A percentile compares a stretch with the other conserved stretches of the same genome.
Conservation (phyloP, 768 basidiomycete species). For the Tulasnella sp. region DNA sequence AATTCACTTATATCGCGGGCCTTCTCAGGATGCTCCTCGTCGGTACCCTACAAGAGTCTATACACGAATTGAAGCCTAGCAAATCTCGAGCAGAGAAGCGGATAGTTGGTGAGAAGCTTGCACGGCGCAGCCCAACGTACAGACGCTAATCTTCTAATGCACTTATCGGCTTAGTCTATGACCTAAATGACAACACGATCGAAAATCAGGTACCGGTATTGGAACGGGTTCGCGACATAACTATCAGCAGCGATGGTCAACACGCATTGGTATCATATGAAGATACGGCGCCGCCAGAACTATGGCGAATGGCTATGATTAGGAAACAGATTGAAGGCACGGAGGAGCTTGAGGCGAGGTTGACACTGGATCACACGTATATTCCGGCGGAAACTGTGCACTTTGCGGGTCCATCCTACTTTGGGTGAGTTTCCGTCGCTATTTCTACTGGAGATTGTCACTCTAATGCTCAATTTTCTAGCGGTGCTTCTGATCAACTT, state of each 20-base stretch:
- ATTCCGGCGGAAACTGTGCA: conserved; percentile 56
- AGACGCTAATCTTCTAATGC: background rate
- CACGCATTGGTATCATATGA: conserved; percentile 64
- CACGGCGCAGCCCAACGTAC: background rate
- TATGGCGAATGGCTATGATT: conserved; percentile 60
- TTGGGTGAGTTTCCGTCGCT: conserved; percentile 33
- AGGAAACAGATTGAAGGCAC: background rate
- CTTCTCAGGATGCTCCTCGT: conserved; percentile 42
- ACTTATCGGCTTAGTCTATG: conserved; percentile 40
- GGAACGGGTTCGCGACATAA: conserved; percentile 62
- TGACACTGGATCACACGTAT: conserved; percentile 53
- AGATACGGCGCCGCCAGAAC: conserved; percentile 65
- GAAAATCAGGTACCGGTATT: conserved; percentile 68
- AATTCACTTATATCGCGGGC: too few relatives aligned
- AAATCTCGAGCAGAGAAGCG: conserved; percentile 62
- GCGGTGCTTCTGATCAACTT: conserved; percentile 61
- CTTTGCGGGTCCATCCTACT: conserved; percentile 73
- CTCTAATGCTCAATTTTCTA: background rate
- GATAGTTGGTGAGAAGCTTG: conserved; percentile 45
- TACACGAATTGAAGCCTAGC: conserved; percentile 51
- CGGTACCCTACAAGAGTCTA: conserved; percentile 53
- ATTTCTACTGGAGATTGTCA: background rate
- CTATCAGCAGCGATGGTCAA: conserved; percentile 46
- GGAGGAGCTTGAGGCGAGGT: conserved; percentile 18
- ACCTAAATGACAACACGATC: conserved; percentile 48